Percentiles rank a stretch among this genome's conserved stretches.
phyloP scores from a whole-genome alignment of 2,329 filamentous ascomycete genomes.

The Pyricularia pennisetigena region DNA sequence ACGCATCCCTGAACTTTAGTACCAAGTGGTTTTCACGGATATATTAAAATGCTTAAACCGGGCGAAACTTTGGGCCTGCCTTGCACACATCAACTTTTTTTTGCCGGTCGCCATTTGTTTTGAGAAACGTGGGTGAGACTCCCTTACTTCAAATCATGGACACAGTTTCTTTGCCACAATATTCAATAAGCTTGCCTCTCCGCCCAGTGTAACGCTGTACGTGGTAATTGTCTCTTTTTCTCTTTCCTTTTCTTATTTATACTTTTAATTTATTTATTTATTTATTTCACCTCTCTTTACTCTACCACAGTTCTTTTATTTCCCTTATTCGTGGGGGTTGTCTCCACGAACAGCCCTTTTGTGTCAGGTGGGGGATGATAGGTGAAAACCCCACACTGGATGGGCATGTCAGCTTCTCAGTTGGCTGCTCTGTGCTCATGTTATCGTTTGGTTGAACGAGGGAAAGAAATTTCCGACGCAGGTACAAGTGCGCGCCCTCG shows the following conservation, averaged over 20 bases:
- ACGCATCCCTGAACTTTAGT: not conserved
- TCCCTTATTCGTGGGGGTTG: not conserved
- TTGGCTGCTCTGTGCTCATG: not conserved
- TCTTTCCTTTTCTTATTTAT: not conserved
- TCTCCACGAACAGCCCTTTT: not conserved
- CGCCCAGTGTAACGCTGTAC: not conserved
- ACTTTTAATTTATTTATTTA: not conserved
- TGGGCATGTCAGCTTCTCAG: not conserved
- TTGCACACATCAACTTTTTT: no score
- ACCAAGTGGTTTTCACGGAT: not conserved
- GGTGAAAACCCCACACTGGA: not conserved
- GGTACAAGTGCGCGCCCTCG: not conserved
- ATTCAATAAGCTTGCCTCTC: not conserved
- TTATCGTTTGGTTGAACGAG: not conserved
- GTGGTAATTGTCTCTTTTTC: not conserved
- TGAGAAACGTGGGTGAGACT: not conserved
- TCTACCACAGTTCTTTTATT: no score
- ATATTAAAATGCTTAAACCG: not conserved
- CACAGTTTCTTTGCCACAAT: not conserved
- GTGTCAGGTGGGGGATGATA: not conserved
- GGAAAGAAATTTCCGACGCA: not conserved
- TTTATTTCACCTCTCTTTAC: no score
- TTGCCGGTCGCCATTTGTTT: not conserved
- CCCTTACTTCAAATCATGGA: not conserved
- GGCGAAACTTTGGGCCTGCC: no score